A percentile compares a stretch with the other conserved stretches of the same genome.
These are phyloP conservation scores for Yamadazyma diddensiae DNA, from an alignment of 1,139 yeast species.

Conservation along the genomic window DNA sequence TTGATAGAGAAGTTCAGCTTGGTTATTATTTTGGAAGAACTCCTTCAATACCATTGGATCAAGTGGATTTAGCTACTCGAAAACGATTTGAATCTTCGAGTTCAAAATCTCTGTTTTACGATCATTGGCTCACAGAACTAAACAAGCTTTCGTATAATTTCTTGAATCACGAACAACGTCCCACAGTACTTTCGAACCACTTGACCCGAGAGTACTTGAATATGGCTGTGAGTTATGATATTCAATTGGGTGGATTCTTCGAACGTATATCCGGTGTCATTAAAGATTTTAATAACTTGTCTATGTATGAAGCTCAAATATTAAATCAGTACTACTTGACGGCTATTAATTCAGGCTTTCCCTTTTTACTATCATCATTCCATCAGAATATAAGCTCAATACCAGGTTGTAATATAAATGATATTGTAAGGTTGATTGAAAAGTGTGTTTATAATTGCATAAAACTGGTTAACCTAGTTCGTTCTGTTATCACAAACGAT, in stretches of 20 bases:
- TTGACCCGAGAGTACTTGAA: constrained; percentile 6
- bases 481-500: not conserved
- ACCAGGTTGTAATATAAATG: not conserved
- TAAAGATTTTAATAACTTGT: not conserved
- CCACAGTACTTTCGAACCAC: constrained; percentile 5
- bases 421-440: constrained; percentile 2
- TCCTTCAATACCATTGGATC: constrained; percentile 11
- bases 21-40: constrained; percentile 15
- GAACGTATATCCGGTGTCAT: constrained; percentile 2
- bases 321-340: constrained; percentile 5
- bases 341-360: constrained; percentile 4
- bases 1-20: constrained; percentile 12
- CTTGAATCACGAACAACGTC: constrained; percentile 5
- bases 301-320: constrained; percentile 7
- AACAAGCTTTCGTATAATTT: constrained; percentile 8
- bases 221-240: constrained; percentile 5
- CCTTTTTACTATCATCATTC: constrained; percentile 6
- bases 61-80: constrained; percentile 8
- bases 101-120: constrained; percentile 5
- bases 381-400: constrained; percentile 1
- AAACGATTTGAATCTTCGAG: constrained; percentile 4
- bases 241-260: constrained; percentile 5
- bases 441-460: constrained; percentile 4
- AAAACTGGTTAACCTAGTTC: constrained; percentile 2
- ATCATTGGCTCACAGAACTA: constrained; percentile 8